Conservation (phyloP, 495 filamentous ascomycete genomes). For the Aspergillus bertholletiae region DNA sequence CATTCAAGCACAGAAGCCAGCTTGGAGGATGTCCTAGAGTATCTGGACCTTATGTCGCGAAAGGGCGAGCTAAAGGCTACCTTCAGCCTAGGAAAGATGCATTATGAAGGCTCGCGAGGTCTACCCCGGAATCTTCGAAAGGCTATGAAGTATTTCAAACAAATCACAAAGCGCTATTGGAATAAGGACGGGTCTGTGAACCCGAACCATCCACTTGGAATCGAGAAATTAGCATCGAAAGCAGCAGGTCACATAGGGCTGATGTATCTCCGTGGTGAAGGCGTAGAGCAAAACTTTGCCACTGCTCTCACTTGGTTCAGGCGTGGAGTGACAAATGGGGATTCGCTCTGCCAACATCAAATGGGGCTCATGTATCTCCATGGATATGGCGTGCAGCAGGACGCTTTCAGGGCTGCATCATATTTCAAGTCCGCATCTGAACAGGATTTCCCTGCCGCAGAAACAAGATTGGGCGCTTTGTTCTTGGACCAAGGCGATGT, state of each 20-base stretch:
- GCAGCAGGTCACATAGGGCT: slow-evolving; percentile 87
- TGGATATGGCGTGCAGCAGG: slow-evolving; percentile 74
- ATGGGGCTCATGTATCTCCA: slow-evolving; percentile 84
- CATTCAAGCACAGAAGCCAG: slow-evolving; percentile 74
- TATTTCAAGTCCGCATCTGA: slow-evolving; percentile 80
- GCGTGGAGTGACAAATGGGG: slow-evolving; percentile 72
- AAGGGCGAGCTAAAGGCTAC: slow-evolving; percentile 93
- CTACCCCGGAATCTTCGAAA: slow-evolving; percentile 68
- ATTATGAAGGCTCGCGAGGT: slow-evolving; percentile 83
- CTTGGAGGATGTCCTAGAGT: slow-evolving; percentile 92
- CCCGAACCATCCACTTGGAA: slow-evolving; percentile 44
- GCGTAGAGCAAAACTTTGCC: slow-evolving; percentile 72
- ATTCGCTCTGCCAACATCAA: slow-evolving; percentile 81
- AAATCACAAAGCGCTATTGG: slow-evolving; percentile 85
- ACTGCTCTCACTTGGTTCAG: slow-evolving; percentile 83
- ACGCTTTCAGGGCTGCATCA: slow-evolving; percentile 70
- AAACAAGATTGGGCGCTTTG: slow-evolving; percentile 78
- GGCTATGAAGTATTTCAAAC: slow-evolving; percentile 79
- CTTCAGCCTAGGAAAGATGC: slow-evolving; percentile 79
- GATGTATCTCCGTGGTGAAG: slow-evolving; percentile 93
- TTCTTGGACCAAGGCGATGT: slow-evolving; percentile 88
- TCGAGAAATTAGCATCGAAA: slow-evolving; percentile 84
- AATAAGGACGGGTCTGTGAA: slow-evolving; percentile 64
- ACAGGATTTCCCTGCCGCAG: slow-evolving; percentile 77
- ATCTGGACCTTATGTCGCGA: slow-evolving; percentile 86